phyloP scores from a whole-genome alignment of 768 basidiomycete species.

The Russula sp. region DNA sequence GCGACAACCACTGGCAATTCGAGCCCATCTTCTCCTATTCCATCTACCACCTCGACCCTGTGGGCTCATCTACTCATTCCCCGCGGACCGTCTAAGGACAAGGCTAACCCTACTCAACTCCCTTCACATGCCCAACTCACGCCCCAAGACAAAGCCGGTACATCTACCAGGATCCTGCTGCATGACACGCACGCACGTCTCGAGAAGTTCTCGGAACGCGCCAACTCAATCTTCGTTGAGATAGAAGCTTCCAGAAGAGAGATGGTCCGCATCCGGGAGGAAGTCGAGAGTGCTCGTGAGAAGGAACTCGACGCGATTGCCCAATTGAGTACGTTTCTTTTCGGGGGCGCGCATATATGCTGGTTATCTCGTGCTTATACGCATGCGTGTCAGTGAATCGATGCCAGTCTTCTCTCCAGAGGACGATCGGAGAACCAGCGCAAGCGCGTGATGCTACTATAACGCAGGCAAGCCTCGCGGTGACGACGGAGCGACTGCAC shows the following conservation, averaged over 20 bases:
- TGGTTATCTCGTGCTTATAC: constrained; percentile 8
- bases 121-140: constrained; percentile 37
- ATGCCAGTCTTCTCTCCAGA: constrained; percentile 54
- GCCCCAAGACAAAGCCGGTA: constrained; percentile 55
- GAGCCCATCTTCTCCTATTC: constrained; percentile 7
- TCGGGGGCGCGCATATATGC: constrained; percentile 21
- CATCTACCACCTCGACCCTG: constrained; percentile 25
- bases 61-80: constrained; percentile 54
- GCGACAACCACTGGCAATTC: neutral
- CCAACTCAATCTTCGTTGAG: constrained; percentile 43
- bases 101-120: constrained; percentile 25
- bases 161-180: constrained; percentile 63
- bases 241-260: constrained; percentile 49
- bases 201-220: constrained; percentile 54
- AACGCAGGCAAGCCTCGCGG: constrained; percentile 17
- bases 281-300: constrained; percentile 58
- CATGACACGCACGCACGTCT: constrained; percentile 69
- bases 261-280: constrained; percentile 42
- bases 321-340: constrained; percentile 41
- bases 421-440: constrained; percentile 48
- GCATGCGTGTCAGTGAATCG: constrained; percentile 43
- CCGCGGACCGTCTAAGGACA: constrained; percentile 27
- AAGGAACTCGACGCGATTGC: constrained; percentile 46
- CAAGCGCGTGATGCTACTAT: constrained; percentile 32
- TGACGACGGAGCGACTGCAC: constrained; percentile 19